Evolutionary conservation across 495 filamentous ascomycete species (phyloP).

Genomic region (Evernia prunastri): DNA sequence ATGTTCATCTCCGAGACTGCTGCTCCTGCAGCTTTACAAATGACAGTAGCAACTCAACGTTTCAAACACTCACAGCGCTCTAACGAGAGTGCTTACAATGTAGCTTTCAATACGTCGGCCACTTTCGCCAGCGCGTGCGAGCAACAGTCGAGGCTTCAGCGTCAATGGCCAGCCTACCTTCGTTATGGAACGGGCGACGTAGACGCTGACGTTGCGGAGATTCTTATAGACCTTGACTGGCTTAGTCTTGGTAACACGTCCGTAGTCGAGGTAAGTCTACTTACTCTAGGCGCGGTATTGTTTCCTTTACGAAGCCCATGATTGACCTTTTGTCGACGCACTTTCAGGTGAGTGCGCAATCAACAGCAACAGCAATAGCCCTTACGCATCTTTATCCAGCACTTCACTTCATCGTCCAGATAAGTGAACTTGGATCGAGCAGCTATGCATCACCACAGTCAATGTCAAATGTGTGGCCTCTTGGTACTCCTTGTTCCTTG

Average conservation of each 20-base stretch:
- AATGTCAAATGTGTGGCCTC: neutral
- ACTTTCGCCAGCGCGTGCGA: constrained; percentile 23
- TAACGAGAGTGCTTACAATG: constrained; percentile 22
- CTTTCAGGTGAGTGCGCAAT: constrained; percentile 26
- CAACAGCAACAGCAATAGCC: constrained; percentile 22
- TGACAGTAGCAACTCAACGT: constrained; percentile 33
- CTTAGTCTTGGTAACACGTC: constrained; percentile 22
- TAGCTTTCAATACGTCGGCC: constrained; percentile 28
- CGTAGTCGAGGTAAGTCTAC: constrained; percentile 32
- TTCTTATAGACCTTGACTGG: constrained; percentile 30
- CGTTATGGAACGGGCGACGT: constrained; percentile 21
- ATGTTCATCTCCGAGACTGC: constrained; percentile 35
- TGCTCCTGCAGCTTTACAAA: constrained; percentile 34
- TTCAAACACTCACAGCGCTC: constrained; percentile 18
- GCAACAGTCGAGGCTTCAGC: constrained; percentile 28
- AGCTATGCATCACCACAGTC: neutral
- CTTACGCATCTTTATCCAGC: constrained; percentile 30
- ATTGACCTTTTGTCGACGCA: constrained; percentile 7
- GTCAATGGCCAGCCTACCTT: constrained; percentile 33
- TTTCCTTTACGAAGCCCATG: neutral
- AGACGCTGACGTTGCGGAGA: constrained; percentile 26
- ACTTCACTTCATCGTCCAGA: constrained; percentile 34
- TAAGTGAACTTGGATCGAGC: constrained; percentile 12
- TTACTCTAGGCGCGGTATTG: neutral
- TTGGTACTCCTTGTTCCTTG: neutral